These are phyloP conservation scores for Platanus orientalis DNA, from an alignment of 164 flowering plant genomes.

Conservation along the genomic window DNA sequence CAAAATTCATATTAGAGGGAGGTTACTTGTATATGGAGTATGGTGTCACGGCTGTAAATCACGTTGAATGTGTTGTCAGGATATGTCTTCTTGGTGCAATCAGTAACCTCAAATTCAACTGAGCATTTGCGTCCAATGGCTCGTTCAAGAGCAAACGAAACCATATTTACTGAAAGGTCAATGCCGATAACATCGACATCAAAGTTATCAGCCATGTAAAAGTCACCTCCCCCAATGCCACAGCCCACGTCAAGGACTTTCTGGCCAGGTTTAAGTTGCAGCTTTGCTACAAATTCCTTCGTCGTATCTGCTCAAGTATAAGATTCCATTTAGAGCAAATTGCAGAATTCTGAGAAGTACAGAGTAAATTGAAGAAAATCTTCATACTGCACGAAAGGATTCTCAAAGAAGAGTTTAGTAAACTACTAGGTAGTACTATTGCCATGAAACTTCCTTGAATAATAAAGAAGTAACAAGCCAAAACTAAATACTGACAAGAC, in stretches of 20 bases:
- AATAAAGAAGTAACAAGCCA: too few species aligned
- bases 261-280: conserved; percentile 92
- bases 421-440: too few species aligned
- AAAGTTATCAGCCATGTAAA: conserved; percentile 91
- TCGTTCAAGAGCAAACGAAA: conserved; percentile 91
- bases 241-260: conserved; percentile 98
- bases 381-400: too few species aligned
- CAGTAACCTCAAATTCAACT: conserved; percentile 96
- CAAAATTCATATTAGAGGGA: neutral
- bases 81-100: conserved; percentile 79
- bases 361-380: neutral
- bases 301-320: conserved; percentile 68
- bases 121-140: conserved; percentile 90
- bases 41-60: conserved; percentile 95
- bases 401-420: too few species aligned
- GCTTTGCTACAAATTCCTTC: conserved; percentile 79
- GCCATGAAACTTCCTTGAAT: too few species aligned
- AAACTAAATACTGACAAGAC: too few species aligned
- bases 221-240: conserved; percentile 99
- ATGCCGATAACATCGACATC: conserved; percentile 89
- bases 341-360: neutral
- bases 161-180: conserved; percentile 94
- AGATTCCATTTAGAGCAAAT: neutral
- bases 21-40: conserved; percentile 86
- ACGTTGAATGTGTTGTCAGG: conserved; percentile 83